A percentile compares a stretch with the other conserved stretches of the same genome.
Evolutionary conservation across 805 yeast species (phyloP).

Genomic region (Pichia paraexigua): DNA sequence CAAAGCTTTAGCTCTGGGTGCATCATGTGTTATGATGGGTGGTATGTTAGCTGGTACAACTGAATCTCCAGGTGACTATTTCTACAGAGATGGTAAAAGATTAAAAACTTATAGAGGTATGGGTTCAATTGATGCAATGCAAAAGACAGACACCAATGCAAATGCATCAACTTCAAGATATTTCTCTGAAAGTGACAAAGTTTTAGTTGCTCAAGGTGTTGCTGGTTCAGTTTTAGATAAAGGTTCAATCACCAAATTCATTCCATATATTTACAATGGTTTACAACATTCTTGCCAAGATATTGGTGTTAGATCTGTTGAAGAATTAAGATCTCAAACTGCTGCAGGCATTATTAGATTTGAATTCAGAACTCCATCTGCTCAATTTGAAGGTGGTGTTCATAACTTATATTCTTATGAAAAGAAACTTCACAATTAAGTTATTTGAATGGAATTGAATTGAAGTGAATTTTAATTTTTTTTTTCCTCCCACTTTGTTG

Average conservation of each 20-base stretch:
- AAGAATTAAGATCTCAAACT: slow-evolving; percentile 56
- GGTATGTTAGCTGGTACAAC: slow-evolving; percentile 98
- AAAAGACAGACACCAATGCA: slow-evolving; percentile 76
- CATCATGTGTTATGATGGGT: slow-evolving; percentile 98
- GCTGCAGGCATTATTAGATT: slow-evolving; percentile 72
- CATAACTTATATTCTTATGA: slow-evolving; percentile 94
- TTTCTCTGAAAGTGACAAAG: slow-evolving; percentile 92
- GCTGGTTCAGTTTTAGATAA: slow-evolving; percentile 94
- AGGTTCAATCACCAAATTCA: slow-evolving; percentile 88
- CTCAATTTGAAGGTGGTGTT: slow-evolving; percentile 98
- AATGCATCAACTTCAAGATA: slow-evolving; percentile 98
- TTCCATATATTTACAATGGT: slow-evolving; percentile 92
- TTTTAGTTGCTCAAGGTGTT: slow-evolving; percentile 98
- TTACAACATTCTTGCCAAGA: slow-evolving; percentile 98
- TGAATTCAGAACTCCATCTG: slow-evolving; percentile 97
- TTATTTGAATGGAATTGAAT: neutral
- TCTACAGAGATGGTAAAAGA: slow-evolving; percentile 96
- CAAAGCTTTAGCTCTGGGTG: slow-evolving; percentile 94
- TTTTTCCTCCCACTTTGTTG: neutral
- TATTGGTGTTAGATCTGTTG: slow-evolving; percentile 73
- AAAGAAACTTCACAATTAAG: slow-evolving; percentile 87
- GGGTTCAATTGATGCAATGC: slow-evolving; percentile 99
- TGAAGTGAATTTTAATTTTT: no score
- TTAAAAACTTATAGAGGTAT: slow-evolving; percentile 97
- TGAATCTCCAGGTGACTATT: slow-evolving; percentile 98